Percentiles rank a stretch among this genome's conserved stretches.
Conservation (phyloP, 1,284 basidiomycete species). For the Apiotrichum veenhuisii region DNA sequence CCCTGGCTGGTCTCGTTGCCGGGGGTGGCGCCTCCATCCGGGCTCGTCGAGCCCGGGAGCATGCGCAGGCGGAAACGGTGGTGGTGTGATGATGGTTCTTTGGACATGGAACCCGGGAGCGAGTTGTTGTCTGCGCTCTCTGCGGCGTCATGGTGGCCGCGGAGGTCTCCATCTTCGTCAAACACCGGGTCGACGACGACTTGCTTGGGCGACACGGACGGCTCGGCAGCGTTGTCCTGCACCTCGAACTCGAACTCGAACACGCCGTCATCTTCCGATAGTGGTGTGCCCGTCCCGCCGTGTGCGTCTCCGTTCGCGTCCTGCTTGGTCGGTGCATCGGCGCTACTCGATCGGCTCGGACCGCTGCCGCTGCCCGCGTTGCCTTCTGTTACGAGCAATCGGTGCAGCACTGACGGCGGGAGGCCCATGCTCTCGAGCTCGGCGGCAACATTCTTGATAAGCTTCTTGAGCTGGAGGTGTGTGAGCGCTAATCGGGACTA, state of each 20-base stretch:
- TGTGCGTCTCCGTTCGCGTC: neutral
- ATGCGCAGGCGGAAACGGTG: conserved; percentile 33
- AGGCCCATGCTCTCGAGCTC: conserved; percentile 79
- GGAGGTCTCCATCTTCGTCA: no score
- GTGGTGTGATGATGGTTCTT: neutral
- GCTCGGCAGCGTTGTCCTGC: conserved; percentile 21
- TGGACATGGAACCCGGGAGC: neutral
- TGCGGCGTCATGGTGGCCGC: no score
- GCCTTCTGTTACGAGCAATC: conserved; percentile 50
- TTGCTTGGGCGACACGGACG: conserved; percentile 18
- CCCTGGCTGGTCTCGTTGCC: neutral
- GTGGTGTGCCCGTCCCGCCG: neutral
- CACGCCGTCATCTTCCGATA: conserved; percentile 22
- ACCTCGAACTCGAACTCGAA: conserved; percentile 47
- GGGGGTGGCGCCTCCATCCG: no score
- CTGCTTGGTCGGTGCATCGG: neutral
- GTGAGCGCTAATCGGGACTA: neutral
- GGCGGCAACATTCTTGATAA: conserved; percentile 78
- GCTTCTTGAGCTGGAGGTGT: conserved; percentile 71
- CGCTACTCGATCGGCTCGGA: conserved; percentile 1
- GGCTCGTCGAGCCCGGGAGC: no score
- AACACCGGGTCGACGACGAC: conserved; percentile 31
- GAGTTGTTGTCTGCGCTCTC: conserved; percentile 3
- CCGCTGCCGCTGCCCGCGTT: conserved; percentile 13
- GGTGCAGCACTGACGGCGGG: conserved; percentile 58